Conservation (phyloP, 441 rosid species). For the Brassica hybrid region DNA sequence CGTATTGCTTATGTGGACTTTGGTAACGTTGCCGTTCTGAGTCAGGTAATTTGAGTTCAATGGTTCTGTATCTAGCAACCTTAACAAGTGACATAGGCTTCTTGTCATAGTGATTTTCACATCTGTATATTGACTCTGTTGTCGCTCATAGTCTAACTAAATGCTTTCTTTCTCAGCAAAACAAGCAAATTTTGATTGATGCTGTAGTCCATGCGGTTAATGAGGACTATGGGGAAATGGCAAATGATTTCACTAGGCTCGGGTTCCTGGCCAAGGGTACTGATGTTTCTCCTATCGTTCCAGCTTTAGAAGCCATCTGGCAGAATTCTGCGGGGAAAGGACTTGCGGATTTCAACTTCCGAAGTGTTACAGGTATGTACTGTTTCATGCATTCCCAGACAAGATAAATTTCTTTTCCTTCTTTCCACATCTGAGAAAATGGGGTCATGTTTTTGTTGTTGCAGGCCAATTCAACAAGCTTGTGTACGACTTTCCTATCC, state of each 20-base stretch:
- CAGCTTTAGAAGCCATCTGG: constrained; percentile 98
- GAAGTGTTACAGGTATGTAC: constrained; percentile 81
- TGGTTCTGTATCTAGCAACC: constrained; percentile 16
- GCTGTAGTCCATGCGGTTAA: constrained; percentile 98
- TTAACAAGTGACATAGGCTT: constrained; percentile 7
- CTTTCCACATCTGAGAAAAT: constrained; percentile 17
- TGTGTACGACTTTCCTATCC: constrained; percentile 92
- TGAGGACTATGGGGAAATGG: constrained; percentile 96
- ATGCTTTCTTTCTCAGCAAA: constrained; percentile 69
- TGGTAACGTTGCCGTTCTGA: constrained; percentile 96
- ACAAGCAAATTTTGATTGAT: constrained; percentile 94
- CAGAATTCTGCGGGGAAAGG: constrained; percentile 94
- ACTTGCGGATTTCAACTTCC: constrained; percentile 91
- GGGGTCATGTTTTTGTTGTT: constrained; percentile 36
- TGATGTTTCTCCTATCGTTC: constrained; percentile 90
- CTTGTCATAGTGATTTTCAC: not conserved
- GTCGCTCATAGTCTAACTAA: constrained; percentile 28
- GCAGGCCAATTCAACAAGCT: constrained; percentile 86
- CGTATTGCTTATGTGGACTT: constrained; percentile 98
- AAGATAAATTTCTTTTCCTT: constrained; percentile 14
- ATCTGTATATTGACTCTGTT: constrained; percentile 13
- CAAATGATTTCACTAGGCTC: constrained; percentile 97
- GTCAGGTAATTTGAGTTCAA: constrained; percentile 68
- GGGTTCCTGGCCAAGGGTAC: constrained; percentile 94
- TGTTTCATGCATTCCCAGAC: not conserved